phyloP scores from a whole-genome alignment of 331 rosid species.

The Telfairia occidentalis region DNA sequence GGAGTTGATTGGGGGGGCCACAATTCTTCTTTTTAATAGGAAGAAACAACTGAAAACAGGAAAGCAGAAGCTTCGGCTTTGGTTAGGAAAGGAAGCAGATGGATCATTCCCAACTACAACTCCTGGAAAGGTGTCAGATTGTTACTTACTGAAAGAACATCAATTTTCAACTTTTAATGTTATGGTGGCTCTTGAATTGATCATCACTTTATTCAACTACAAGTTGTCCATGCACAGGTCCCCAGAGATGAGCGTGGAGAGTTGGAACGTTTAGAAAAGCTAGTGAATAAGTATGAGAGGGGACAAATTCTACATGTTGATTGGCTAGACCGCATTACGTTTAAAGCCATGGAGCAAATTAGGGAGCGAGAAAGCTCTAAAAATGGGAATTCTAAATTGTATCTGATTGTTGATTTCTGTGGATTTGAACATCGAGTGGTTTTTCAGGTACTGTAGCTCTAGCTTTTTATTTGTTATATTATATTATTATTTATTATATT shows the following conservation, averaged over 20 bases:
- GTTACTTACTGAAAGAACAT: not conserved
- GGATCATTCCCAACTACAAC: conserved; percentile 71
- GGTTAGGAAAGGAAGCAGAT: conserved; percentile 87
- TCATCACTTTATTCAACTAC: conserved; percentile 8
- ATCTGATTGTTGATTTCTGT: conserved; percentile 79
- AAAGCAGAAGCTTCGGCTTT: conserved; percentile 91
- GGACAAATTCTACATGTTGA: conserved; percentile 87
- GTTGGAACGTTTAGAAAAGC: conserved; percentile 90
- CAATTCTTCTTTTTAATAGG: conserved; percentile 75
- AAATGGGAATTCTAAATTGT: conserved; percentile 70
- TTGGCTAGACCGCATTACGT: conserved; percentile 91
- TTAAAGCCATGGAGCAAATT: conserved; percentile 64
- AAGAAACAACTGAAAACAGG: conserved; percentile 97
- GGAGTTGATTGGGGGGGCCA: conserved; percentile 94
- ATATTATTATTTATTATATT: conserved; percentile 1
- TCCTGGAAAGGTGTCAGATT: conserved; percentile 76
- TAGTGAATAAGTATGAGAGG: conserved; percentile 77
- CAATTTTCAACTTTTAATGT: not conserved
- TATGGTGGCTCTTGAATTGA: not conserved
- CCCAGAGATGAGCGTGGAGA: conserved; percentile 93
- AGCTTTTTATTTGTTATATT: conserved; percentile 9
- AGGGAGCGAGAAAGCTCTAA: conserved; percentile 65
- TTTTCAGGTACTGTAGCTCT: conserved; percentile 61
- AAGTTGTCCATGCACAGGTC: conserved; percentile 38
- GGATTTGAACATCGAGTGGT: conserved; percentile 90